Percentiles rank a stretch among this genome's conserved stretches.
phyloP scores from a whole-genome alignment of 257 asterid genomes.

The Nicotiana knightiana region DNA sequence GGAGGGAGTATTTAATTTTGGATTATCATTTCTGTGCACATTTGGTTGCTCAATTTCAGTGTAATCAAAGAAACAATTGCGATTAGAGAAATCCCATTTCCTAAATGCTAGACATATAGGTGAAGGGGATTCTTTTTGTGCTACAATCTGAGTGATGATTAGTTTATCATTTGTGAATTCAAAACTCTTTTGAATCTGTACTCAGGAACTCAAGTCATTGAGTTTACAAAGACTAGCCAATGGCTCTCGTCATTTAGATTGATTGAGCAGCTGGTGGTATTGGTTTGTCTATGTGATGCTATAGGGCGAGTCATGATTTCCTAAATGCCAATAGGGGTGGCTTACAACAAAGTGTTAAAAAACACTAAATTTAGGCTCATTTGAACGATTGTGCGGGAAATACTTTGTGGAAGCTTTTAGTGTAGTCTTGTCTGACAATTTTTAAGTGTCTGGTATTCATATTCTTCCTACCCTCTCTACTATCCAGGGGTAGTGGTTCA shows the following conservation, averaged over 20 bases:
- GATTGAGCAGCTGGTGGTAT: not conserved
- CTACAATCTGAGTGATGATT: not conserved
- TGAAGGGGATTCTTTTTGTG: not conserved
- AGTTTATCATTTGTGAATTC: not conserved
- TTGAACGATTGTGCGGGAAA: not conserved
- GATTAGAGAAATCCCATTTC: not conserved
- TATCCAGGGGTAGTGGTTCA: too few species aligned
- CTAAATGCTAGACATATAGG: not conserved
- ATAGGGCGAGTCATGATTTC: not conserved
- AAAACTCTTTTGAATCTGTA: not conserved
- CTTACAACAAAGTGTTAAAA: not conserved
- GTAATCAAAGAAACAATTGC: not conserved
- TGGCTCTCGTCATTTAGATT: not conserved
- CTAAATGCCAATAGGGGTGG: not conserved
- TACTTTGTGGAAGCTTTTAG: not conserved
- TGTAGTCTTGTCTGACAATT: not conserved
- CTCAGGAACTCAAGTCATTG: not conserved
- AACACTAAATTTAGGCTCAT: not conserved
- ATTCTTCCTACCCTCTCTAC: not conserved
- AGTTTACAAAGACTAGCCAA: not conserved
- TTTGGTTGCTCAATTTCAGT: not conserved
- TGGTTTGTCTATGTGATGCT: not conserved
- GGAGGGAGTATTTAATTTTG: not conserved
- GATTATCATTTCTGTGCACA: not conserved
- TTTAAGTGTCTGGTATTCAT: not conserved